Conservation (phyloP, 1,284 basidiomycete genomes). For the Heterobasidion irregulare region DNA sequence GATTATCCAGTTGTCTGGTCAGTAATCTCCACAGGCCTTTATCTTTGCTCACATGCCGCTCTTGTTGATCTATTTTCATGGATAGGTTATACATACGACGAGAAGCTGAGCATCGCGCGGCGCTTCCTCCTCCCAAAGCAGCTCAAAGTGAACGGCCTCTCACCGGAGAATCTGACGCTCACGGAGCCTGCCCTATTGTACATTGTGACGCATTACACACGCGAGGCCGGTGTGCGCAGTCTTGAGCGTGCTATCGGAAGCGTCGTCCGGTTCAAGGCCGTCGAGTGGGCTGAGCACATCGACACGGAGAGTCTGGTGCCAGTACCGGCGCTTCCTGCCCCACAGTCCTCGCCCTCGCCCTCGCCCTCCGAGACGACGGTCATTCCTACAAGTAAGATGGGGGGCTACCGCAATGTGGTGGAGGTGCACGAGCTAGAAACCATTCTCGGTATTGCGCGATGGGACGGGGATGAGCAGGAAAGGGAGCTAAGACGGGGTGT, state of each 20-base stretch:
- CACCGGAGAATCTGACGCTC: constrained; percentile 24
- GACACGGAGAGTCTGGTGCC: constrained; percentile 30
- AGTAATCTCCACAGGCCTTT: constrained; percentile 11
- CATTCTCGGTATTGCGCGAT: constrained; percentile 78
- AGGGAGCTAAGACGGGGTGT: constrained; percentile 63
- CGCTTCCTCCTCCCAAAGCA: constrained; percentile 86
- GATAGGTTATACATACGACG: constrained; percentile 82
- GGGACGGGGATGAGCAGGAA: constrained; percentile 75
- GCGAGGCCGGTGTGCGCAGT: constrained; percentile 88
- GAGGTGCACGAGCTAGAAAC: constrained; percentile 70
- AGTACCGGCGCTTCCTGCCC: constrained; percentile 7
- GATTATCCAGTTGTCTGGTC: constrained; percentile 59
- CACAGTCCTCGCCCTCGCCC: constrained; percentile 3
- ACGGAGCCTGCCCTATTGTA: constrained; percentile 64
- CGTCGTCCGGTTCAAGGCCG: constrained; percentile 81
- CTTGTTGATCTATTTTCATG: constrained; percentile 4
- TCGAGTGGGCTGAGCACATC: constrained; percentile 75
- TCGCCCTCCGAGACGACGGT: background rate
- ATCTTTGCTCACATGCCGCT: background rate
- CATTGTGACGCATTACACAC: constrained; percentile 73
- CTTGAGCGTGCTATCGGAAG: constrained; percentile 85
- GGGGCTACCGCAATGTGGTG: constrained; percentile 57
- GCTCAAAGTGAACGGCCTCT: constrained; percentile 60
- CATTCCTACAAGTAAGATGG: background rate
- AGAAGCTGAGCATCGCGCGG: constrained; percentile 84